Evolutionary conservation across 2,329 filamentous ascomycete genomes (phyloP).

Genomic region (Beauveria medogensis): DNA sequence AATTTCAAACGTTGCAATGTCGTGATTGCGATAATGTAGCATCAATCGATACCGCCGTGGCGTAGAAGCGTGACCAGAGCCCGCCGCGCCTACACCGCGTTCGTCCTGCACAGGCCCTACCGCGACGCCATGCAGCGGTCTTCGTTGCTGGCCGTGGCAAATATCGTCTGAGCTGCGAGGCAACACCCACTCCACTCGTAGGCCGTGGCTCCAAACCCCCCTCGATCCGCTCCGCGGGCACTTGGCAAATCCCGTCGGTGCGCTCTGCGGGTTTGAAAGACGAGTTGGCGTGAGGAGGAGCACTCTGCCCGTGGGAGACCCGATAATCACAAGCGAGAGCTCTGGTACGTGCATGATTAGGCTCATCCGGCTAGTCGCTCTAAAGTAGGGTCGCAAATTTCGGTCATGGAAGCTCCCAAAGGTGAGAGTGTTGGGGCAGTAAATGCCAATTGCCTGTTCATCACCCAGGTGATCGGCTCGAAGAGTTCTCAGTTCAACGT

Average conservation of each 20-base stretch:
- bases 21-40: conserved; percentile 63
- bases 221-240: conserved; percentile 13
- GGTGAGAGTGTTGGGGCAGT: conserved; percentile 24
- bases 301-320: conserved; percentile 58
- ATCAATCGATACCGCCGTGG: conserved; percentile 57
- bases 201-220: conserved; percentile 31
- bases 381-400: conserved; percentile 20
- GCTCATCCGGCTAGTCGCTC: conserved; percentile 38
- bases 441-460: conserved; percentile 21
- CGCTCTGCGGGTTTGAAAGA: conserved; percentile 18
- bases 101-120: conserved; percentile 53
- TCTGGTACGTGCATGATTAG: conserved; percentile 59
- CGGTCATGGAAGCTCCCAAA: conserved; percentile 19
- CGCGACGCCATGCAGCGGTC: conserved; percentile 58
- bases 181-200: conserved; percentile 46
- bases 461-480: conserved; percentile 11
- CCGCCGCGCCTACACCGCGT: conserved; percentile 16
- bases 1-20: conserved; percentile 63
- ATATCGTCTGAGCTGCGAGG: conserved; percentile 41
- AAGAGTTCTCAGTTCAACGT: conserved; percentile 38
- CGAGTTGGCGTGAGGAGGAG: conserved; percentile 51
- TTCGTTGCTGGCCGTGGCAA: conserved; percentile 32
- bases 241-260: conserved; percentile 2
- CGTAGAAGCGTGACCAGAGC: conserved; percentile 16
- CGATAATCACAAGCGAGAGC: conserved; percentile 60